A percentile compares a stretch with the other conserved stretches of the same genome.
These are phyloP conservation scores for Coemansia sp. DNA, from an alignment of 192 early-diverging fungal genomes.

Conservation along the genomic window DNA sequence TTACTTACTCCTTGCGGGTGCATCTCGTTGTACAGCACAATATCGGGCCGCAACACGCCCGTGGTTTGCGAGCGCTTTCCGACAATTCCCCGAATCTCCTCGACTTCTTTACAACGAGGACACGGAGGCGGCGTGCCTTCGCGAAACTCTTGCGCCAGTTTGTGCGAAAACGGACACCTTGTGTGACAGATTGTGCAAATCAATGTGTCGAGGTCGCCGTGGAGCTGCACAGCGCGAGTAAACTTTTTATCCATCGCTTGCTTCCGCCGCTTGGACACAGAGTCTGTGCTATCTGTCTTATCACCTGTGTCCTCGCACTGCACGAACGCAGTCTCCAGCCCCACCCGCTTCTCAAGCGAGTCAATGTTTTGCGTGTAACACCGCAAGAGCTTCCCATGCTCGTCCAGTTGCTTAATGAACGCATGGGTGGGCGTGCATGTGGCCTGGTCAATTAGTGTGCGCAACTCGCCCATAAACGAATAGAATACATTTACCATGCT, in stretches of 20 bases:
- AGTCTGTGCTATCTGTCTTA: not conserved
- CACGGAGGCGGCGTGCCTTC: constrained; percentile 70
- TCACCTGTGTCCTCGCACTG: constrained; percentile 2
- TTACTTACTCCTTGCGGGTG: constrained; percentile 49
- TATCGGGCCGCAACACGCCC: constrained; percentile 84
- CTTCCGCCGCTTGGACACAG: not conserved
- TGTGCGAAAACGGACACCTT: constrained; percentile 62
- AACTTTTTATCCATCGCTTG: constrained; percentile 55
- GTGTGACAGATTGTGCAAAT: constrained; percentile 83
- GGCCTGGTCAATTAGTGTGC: constrained; percentile 69
- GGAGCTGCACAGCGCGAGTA: constrained; percentile 82
- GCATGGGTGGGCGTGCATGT: constrained; percentile 78
- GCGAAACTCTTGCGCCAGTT: constrained; percentile 63
- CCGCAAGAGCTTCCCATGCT: constrained; percentile 74
- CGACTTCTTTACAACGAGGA: constrained; percentile 57
- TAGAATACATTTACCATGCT: constrained; percentile 64
- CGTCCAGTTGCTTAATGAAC: constrained; percentile 78
- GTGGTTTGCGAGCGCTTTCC: constrained; percentile 77
- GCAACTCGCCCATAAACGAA: constrained; percentile 82
- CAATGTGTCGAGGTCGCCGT: constrained; percentile 84
- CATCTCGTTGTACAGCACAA: constrained; percentile 92
- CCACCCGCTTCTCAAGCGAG: constrained; percentile 77
- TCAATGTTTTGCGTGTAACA: constrained; percentile 99
- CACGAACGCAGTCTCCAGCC: constrained; percentile 57
- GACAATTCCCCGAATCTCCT: constrained; percentile 38